A percentile compares a stretch with the other conserved stretches of the same genome.
Evolutionary conservation across 768 basidiomycete genomes (phyloP).

Genomic region (Boletus pseudo-olivaceus): DNA sequence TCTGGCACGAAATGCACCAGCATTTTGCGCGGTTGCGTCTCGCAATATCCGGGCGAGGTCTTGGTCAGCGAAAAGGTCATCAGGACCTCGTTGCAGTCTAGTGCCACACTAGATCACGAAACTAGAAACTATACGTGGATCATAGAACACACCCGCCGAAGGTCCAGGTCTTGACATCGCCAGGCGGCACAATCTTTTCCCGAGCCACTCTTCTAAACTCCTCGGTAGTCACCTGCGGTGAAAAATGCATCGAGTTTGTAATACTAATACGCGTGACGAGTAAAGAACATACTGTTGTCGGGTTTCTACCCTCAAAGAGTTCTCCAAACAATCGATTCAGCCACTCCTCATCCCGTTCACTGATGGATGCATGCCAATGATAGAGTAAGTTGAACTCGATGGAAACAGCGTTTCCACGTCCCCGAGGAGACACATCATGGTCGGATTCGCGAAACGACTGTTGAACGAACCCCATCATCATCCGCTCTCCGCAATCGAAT

Average conservation of each 20-base stretch:
- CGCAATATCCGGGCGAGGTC: slow-evolving; percentile 64
- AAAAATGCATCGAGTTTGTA: background rate
- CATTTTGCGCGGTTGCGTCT: slow-evolving; percentile 53
- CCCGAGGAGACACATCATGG: slow-evolving; percentile 57
- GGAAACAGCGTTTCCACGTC: slow-evolving; percentile 73
- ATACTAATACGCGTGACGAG: background rate
- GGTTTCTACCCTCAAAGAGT: slow-evolving; percentile 41
- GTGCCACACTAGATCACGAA: background rate
- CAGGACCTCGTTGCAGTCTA: slow-evolving; percentile 48
- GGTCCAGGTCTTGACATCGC: slow-evolving; percentile 45
- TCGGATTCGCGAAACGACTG: slow-evolving; percentile 48
- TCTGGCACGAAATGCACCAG: slow-evolving; percentile 65
- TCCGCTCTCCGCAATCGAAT: background rate
- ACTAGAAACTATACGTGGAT: background rate
- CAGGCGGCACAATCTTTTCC: slow-evolving; percentile 7
- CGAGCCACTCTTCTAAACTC: slow-evolving; percentile 19
- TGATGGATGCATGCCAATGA: slow-evolving; percentile 65
- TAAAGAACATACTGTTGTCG: slow-evolving; percentile 33
- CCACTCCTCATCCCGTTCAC: slow-evolving; percentile 54
- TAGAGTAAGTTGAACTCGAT: slow-evolving; percentile 67
- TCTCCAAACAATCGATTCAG: slow-evolving; percentile 43
- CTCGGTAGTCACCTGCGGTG: slow-evolving; percentile 14
- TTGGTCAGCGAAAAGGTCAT: slow-evolving; percentile 58
- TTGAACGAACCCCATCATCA: background rate
- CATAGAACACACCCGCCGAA: slow-evolving; percentile 42